These are phyloP conservation scores for Blumeria graminis DNA, from an alignment of 2,329 filamentous ascomycete species.

Conservation along the genomic window DNA sequence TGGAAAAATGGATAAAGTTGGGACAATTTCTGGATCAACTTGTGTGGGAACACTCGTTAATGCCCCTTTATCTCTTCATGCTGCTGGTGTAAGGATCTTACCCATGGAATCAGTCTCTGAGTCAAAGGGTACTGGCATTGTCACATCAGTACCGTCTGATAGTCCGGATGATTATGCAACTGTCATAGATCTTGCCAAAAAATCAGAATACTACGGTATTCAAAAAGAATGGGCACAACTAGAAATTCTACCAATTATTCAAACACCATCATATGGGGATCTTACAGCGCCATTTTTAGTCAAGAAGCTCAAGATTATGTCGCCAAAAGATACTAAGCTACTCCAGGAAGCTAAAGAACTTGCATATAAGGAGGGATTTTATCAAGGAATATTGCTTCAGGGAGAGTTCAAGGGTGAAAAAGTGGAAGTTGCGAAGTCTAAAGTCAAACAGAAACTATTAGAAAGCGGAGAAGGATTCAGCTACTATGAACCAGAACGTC, in stretches of 20 bases:
- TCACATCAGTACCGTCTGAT: constrained; percentile 87
- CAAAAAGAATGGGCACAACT: constrained; percentile 89
- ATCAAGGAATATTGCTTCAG: constrained; percentile 73
- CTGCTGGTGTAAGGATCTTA: constrained; percentile 60
- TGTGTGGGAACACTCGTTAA: constrained; percentile 74
- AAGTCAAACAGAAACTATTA: constrained; percentile 57
- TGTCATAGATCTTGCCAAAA: constrained; percentile 69
- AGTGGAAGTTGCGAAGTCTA: constrained; percentile 68
- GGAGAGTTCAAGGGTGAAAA: constrained; percentile 74
- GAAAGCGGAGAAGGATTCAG: constrained; percentile 60
- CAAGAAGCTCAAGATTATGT: constrained; percentile 87
- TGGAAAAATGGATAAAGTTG: constrained; percentile 49
- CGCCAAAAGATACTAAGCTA: constrained; percentile 79
- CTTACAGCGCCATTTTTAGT: constrained; percentile 63
- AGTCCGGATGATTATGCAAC: constrained; percentile 91
- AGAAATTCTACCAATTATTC: constrained; percentile 71
- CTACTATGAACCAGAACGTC: constrained; percentile 80
- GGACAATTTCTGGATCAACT: constrained; percentile 52
- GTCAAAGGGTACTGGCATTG: constrained; percentile 87
- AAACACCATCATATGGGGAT: constrained; percentile 71
- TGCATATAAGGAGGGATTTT: constrained; percentile 93
- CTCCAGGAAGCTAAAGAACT: constrained; percentile 86
- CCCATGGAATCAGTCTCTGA: constrained; percentile 89
- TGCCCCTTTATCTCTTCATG: constrained; percentile 71
- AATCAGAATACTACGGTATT: constrained; percentile 88